Conservation (phyloP, 345 rosid genomes). For the Noccaea bulbosa region DNA sequence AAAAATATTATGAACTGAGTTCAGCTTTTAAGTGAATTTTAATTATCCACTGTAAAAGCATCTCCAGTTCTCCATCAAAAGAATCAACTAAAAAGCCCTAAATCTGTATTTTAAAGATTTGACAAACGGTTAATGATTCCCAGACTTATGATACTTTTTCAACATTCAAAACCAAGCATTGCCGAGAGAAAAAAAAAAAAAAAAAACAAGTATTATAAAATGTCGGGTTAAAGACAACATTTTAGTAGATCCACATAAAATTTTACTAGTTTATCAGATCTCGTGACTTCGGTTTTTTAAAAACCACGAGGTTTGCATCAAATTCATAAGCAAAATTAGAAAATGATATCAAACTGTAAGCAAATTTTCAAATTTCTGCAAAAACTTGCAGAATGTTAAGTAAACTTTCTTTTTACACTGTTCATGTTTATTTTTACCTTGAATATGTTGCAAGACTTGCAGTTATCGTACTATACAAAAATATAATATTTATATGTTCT, state of each 20-base stretch:
- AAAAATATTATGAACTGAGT: conserved; percentile 35
- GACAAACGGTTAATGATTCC: conserved; percentile 28
- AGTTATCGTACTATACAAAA: neutral
- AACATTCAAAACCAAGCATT: neutral
- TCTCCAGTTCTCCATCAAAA: conserved; percentile 39
- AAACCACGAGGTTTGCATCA: neutral
- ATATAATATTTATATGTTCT: neutral
- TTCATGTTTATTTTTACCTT: neutral
- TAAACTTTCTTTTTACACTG: neutral
- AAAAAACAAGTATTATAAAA: neutral
- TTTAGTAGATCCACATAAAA: conserved; percentile 3
- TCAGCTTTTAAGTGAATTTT: conserved; percentile 26
- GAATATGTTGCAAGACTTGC: neutral
- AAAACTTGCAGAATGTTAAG: neutral
- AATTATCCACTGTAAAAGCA: conserved; percentile 34
- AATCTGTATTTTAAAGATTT: conserved; percentile 20
- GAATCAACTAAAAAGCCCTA: conserved; percentile 22
- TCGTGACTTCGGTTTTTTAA: neutral
- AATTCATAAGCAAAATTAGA: neutral
- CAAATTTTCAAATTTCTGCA: neutral
- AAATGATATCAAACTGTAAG: neutral
- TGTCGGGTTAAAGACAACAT: neutral
- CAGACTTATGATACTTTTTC: conserved; percentile 5
- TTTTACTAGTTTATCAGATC: neutral
- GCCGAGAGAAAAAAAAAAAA: too few species aligned